phyloP scores from a whole-genome alignment of 1,284 basidiomycete genomes.

The Rhodotorula sp. region DNA sequence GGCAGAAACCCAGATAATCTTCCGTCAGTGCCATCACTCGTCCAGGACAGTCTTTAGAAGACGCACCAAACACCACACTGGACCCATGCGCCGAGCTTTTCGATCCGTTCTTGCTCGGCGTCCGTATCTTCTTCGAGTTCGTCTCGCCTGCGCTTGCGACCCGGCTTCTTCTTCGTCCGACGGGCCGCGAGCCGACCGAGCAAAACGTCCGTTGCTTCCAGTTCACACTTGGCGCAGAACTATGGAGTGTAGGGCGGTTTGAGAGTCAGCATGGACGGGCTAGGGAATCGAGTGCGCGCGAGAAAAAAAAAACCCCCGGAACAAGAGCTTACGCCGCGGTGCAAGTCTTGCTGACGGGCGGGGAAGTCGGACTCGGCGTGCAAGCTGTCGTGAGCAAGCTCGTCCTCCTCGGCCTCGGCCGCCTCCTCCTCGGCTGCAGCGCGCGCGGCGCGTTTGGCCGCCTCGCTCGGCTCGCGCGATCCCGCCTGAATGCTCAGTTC shows the following conservation, averaged over 20 bases:
- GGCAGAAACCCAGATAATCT: background rate
- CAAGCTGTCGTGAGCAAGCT: background rate
- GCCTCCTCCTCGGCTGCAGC: background rate
- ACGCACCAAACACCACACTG: constrained; percentile 38
- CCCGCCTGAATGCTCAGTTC: constrained; percentile 7
- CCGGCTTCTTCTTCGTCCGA: constrained; percentile 9
- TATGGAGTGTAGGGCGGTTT: background rate
- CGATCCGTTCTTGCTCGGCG: constrained; percentile 9
- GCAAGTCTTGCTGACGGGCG: constrained; percentile 14
- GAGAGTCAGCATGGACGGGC: too few species aligned
- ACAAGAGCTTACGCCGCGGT: constrained; percentile 8
- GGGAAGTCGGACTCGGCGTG: background rate
- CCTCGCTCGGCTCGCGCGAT: constrained; percentile 1
- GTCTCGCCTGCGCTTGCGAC: constrained; percentile 5
- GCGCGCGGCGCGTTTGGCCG: background rate
- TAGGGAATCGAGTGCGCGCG: accelerated
- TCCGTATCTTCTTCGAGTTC: constrained; percentile 18
- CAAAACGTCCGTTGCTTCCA: constrained; percentile 7
- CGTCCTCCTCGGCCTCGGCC: background rate
- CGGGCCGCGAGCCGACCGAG: constrained; percentile 3
- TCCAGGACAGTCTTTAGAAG: background rate
- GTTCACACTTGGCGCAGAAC: constrained; percentile 23
- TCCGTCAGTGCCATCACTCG: accelerated
- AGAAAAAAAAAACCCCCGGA: background rate
- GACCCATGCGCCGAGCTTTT: constrained; percentile 35